Evolutionary conservation across 2,329 filamentous ascomycete species (phyloP), one percentile per base, ranked within the genome.

Genomic region (Seiridium cupressi): DNA sequence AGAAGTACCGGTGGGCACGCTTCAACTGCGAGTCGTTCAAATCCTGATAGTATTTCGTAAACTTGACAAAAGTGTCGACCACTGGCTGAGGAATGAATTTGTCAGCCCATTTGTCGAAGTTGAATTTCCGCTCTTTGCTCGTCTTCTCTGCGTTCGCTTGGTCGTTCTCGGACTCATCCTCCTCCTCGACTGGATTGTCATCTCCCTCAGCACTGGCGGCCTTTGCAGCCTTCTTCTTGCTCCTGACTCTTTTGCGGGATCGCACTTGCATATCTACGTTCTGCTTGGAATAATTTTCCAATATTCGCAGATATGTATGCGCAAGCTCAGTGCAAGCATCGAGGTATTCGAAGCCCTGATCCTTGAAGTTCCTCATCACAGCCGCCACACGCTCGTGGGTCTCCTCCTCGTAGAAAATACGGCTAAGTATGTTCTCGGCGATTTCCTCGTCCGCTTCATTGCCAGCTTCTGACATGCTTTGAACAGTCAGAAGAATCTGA

Each of bases 341-440:
- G 1, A 99, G 83, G 67, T 97, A 99, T 59, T 93, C 91, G 67
- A 97, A 95, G 0, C 92, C 91, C 76, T 98, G 95, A 62, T 94
- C 92, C 66, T 96, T 96, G 78, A 96, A 98, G n/a, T 84, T 89
- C 63, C 89, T 84, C 1, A 94, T 82, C 57, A 97, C 90, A 61
- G 88, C 85, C 36, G 94, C 84, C 56, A 99, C 85, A 32, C 91
- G 84, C 63, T 99, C 94, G 69, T 99, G 93, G 0, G 93, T 97
- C 0, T 91, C 86, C 70, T 98, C 93, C 74, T 99, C 95, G 76
- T 99, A 99, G 73, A 99, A 99, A n/a, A 99, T 92, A 62, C 94
- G 91, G 68, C 90, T 96, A 57, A 97, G 86, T 10, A 96, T 97
- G 67, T 99, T 99, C 72, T 99, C 94, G 0, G 95, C 94, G 72